A percentile compares a stretch with the other conserved stretches of the same genome.
Conservation (phyloP, 2,329 filamentous ascomycete genomes). For the Fusarium falciforme region DNA sequence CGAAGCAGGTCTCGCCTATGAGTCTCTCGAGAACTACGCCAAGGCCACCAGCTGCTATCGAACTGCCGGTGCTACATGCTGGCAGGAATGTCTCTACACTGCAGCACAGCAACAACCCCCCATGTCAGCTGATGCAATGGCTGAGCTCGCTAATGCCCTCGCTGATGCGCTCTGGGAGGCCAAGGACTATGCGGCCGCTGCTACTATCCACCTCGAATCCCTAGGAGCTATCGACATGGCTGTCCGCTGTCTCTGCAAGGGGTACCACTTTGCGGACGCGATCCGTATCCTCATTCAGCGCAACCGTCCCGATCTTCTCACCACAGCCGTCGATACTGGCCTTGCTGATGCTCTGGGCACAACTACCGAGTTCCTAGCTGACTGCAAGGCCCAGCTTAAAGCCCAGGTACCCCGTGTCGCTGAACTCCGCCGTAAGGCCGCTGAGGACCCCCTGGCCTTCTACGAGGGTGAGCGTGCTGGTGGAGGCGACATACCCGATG, state of each 20-base stretch:
- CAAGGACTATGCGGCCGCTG: constrained; percentile 85
- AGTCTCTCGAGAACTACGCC: constrained; percentile 80
- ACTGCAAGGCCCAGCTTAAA: constrained; percentile 86
- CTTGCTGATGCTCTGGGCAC: constrained; percentile 84
- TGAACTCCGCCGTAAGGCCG: constrained; percentile 84
- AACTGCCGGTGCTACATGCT: constrained; percentile 78
- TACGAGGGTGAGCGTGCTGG: constrained; percentile 80
- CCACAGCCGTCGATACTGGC: constrained; percentile 77
- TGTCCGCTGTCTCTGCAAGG: constrained; percentile 84
- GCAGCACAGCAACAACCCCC: constrained; percentile 75
- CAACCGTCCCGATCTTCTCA: constrained; percentile 71
- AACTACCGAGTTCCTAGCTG: constrained; percentile 91
- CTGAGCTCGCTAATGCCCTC: constrained; percentile 77
- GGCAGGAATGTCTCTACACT: constrained; percentile 89
- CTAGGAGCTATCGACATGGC: constrained; percentile 77
- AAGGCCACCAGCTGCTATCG: constrained; percentile 87
- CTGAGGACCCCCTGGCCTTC: constrained; percentile 87
- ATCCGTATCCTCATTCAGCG: constrained; percentile 78
- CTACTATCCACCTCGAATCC: constrained; percentile 84
- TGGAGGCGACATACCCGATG: constrained; percentile 83
- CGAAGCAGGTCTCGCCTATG: constrained; percentile 91
- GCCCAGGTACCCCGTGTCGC: constrained; percentile 88
- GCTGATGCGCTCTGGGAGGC: constrained; percentile 84
- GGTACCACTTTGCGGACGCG: constrained; percentile 89
- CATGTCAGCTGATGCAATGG: constrained; percentile 69